Evolutionary conservation across 108 stramenopile species (phyloP), one percentile per base, ranked within the genome.

Genomic region (Nitzschia inconspicua): DNA sequence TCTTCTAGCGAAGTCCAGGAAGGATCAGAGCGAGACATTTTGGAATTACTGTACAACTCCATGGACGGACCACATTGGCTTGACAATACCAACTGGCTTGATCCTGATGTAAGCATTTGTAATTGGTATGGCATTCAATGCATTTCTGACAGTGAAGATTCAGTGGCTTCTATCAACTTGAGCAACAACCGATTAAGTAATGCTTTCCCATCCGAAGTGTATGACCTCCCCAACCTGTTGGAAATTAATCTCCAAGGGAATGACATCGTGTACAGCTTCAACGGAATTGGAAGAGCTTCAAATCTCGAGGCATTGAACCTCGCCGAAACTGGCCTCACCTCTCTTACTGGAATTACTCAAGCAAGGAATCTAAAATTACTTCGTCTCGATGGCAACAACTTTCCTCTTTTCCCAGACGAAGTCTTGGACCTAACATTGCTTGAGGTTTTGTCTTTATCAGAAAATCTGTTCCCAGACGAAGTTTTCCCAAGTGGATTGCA

Each of bases 91-190:
- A 51, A 51, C 18, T 79, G 78, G 78, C 28, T 81, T 11, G 62
- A 69, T 35, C 22, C 79, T 2, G 74, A 74, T 8, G 58, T 66
- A 36, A 61, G 72, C 52, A 57, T 75, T 25, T 78, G 83, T 46
- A 40, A 51, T 4, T 84, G 83, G 83, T 61, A 53, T 48, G 83
- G 83, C 36, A 58, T 84, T 13, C 48, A 53, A n/a, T 84, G 83
- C 30, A 66, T 61, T 27, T 57, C 65, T 8, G 59, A 49, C 11
- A 56, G 58, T 22, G 47, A 60, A 22, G 48, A 61, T 10, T 48
- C 43, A 7, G 67, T 78, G 4, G 31, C 70, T 31, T 60, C 63
- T 4, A 85, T 93, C 30, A 41, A 64, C 10, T 55, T 78, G 2
- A 29, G 57, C 40, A 42, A 57, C 31, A 76, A 76, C 58, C 30